Evolutionary conservation across 345 rosid species (phyloP).

Genomic region (Populus davidiana): DNA sequence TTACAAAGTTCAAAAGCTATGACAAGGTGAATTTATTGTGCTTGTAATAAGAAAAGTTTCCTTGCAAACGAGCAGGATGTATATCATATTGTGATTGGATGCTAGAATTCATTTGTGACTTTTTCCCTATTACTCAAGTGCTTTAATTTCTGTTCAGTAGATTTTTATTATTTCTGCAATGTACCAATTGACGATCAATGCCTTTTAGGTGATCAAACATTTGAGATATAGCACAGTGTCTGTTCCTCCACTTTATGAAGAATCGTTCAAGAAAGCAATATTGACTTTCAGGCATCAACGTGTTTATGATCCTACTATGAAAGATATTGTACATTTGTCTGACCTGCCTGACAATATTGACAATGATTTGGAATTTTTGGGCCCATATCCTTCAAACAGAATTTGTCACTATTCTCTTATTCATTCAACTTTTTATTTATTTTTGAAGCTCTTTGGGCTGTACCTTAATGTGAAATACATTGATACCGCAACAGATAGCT

Average conservation of each 20-base stretch:
- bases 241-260: slow-evolving; percentile 84
- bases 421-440: background rate
- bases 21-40: slow-evolving; percentile 52
- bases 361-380: slow-evolving; percentile 64
- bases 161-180: slow-evolving; percentile 17
- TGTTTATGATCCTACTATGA: slow-evolving; percentile 65
- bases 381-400: slow-evolving; percentile 85
- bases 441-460: slow-evolving; percentile 11
- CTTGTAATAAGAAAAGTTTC: background rate
- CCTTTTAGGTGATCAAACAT: slow-evolving; percentile 79
- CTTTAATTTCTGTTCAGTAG: slow-evolving; percentile 9
- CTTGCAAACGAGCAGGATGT: background rate
- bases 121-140: background rate
- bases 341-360: slow-evolving; percentile 41
- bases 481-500: slow-evolving; percentile 64
- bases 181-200: slow-evolving; percentile 1
- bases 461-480: slow-evolving; percentile 59
- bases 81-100: background rate
- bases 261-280: slow-evolving; percentile 76
- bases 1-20: slow-evolving; percentile 70
- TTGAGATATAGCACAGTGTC: slow-evolving; percentile 67
- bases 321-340: slow-evolving; percentile 58
- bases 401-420: background rate
- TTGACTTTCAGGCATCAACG: slow-evolving; percentile 90
- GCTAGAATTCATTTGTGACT: background rate